Conservation (phyloP, 2,329 filamentous ascomycete genomes). For the Dactylonectria estremocensis region DNA sequence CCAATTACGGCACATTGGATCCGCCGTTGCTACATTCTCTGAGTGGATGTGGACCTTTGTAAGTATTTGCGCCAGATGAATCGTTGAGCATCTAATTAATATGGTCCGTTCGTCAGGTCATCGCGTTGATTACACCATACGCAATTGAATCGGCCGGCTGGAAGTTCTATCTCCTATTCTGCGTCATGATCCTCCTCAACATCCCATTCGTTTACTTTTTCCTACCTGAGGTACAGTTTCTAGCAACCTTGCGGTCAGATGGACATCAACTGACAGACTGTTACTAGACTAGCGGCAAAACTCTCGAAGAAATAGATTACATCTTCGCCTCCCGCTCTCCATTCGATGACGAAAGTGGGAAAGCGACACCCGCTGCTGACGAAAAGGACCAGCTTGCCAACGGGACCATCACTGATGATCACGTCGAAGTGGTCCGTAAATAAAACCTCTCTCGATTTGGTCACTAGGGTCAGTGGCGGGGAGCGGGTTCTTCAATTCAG, state of each 20-base stretch:
- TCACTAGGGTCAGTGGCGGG: too few relatives aligned
- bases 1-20: slow-evolving; percentile 2
- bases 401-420: too few relatives aligned
- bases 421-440: too few relatives aligned
- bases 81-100: neutral
- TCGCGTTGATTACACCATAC: slow-evolving; percentile 6
- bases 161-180: slow-evolving; percentile 12
- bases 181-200: neutral
- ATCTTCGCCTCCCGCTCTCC: neutral
- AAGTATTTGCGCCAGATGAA: neutral
- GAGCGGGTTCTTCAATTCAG: too few relatives aligned
- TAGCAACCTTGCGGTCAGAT: neutral
- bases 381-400: too few relatives aligned
- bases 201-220: slow-evolving; percentile 10
- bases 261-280: neutral
- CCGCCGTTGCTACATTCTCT: slow-evolving; percentile 6
- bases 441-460: too few relatives aligned
- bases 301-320: slow-evolving; percentile 8
- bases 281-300: slow-evolving; percentile 6
- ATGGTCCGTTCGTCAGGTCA: neutral
- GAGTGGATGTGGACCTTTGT: slow-evolving; percentile 16
- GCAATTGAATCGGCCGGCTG: slow-evolving; percentile 4
- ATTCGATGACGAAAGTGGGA: neutral
- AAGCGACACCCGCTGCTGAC: too few relatives aligned
- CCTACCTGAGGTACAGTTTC: slow-evolving; percentile 3